Evolutionary conservation across 208 protist species (phyloP).

Genomic region (Blechomonas ayalai): DNA sequence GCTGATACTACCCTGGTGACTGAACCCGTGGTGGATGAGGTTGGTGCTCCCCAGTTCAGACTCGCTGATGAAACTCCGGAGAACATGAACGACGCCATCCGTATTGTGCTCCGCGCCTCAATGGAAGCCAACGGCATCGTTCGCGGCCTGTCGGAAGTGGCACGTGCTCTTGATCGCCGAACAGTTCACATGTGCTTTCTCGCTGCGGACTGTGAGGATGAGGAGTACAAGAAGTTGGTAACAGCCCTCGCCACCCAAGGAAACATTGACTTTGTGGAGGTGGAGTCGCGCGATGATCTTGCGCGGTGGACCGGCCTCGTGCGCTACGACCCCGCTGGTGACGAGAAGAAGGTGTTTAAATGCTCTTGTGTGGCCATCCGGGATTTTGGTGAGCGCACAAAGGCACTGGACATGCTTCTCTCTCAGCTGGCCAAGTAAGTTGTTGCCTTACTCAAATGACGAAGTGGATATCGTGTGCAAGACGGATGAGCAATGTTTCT

Average conservation of each 20-base stretch:
- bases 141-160: constrained; percentile 34
- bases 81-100: constrained; percentile 24
- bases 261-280: constrained; percentile 37
- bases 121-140: constrained; percentile 31
- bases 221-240: constrained; percentile 45
- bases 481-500: too few species aligned
- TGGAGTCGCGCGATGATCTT: constrained; percentile 19
- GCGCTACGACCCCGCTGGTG: constrained; percentile 16
- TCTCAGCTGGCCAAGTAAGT: constrained; percentile 12
- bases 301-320: constrained; percentile 31
- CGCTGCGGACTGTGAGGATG: constrained; percentile 37
- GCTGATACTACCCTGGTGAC: too few species aligned
- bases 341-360: constrained; percentile 28
- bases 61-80: too few species aligned
- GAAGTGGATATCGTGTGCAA: too few species aligned
- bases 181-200: constrained; percentile 37
- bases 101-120: constrained; percentile 30
- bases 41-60: too few species aligned
- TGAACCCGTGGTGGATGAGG: too few species aligned
- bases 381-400: constrained; percentile 33
- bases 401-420: constrained; percentile 29
- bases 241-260: constrained; percentile 20
- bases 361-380: constrained; percentile 34
- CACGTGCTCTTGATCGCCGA: constrained; percentile 30
- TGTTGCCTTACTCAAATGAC: too few species aligned